phyloP scores from a whole-genome alignment of 306 rosid species.

The Quercus cerris region DNA sequence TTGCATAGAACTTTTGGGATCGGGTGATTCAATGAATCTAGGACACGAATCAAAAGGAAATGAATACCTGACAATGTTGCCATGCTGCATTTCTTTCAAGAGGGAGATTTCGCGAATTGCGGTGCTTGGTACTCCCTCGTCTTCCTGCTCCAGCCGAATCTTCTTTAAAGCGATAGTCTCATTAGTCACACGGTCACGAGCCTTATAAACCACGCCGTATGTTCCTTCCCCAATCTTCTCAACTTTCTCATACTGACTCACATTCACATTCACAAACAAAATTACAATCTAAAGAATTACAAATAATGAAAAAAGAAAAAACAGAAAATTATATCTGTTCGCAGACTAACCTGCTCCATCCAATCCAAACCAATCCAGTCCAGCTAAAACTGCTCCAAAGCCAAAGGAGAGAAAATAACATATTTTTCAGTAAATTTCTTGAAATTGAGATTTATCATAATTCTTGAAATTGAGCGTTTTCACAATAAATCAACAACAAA shows the following conservation, averaged over 20 bases:
- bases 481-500: too few relatives aligned
- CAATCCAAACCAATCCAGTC: too few relatives aligned
- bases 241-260: constrained; percentile 74
- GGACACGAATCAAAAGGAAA: background rate
- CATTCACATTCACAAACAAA: constrained; percentile 21
- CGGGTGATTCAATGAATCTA: background rate
- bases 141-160: constrained; percentile 92
- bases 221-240: constrained; percentile 97
- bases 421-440: too few relatives aligned
- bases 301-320: background rate
- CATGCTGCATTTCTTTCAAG: constrained; percentile 86
- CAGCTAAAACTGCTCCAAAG: too few relatives aligned
- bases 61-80: constrained; percentile 81
- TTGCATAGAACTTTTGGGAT: too few relatives aligned
- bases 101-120: constrained; percentile 92
- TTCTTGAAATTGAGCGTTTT: too few relatives aligned
- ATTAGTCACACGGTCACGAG: constrained; percentile 73
- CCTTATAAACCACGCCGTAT: constrained; percentile 92
- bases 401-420: too few relatives aligned
- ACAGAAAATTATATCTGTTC: background rate
- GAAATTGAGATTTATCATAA: too few relatives aligned
- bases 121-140: constrained; percentile 91
- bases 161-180: constrained; percentile 86
- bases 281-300: background rate
- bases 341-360: background rate